Base-by-base conservation (phyloP, 2,329 filamentous ascomycete genomes). In the Fusarium irregulare region DNA sequence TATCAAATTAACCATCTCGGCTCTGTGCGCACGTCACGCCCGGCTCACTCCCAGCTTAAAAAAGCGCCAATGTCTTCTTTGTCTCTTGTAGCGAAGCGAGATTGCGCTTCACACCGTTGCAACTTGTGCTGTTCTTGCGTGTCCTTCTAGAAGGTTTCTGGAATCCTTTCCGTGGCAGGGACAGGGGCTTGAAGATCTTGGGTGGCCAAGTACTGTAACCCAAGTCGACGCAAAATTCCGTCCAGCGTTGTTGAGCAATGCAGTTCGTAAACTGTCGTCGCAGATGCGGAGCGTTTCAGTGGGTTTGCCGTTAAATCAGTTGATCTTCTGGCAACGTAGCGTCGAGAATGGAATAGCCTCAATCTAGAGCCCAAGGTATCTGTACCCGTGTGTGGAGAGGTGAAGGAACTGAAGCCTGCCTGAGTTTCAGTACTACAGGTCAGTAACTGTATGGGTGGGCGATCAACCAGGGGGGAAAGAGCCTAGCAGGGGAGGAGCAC, bases 111-210 rank as follows among this genome's bases (percentile, higher is more conserved):
- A 45, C 73, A 60, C 55, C 46, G 48, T 47, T 32, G 44, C 49
- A 57, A 54, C 64, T 66, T 58, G 44, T 60, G 50, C 44, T 37
- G 55, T 57, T 64, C 50, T 56, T 67, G 44, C 59, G 60, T 55
- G 57, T 64, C 74, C 72, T 76, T 76, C 75, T 76, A 75, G 75
- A 76, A 76, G 75, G 65, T 55, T 60, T 61, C 51, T 73, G 68
- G 74, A 76, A 76, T 66, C 63, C 54, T 45, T 58, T 56, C 70
- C 66, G 56, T 23, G 42, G 25, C 60, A 56, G 60, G 66, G 72
- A 53, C 44, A 54, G 37, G 62, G 60, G 50, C 61, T 44, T 62
- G 40, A 50, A 56, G 44, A 55, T 49, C 55, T 48, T 64, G 49
- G 50, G 62, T 63, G 61, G 70, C 45, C 56, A 48, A 62, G 57